Base-by-base conservation (phyloP, 2,329 filamentous ascomycete genomes). In the Pseudogymnoascus sp. region DNA sequence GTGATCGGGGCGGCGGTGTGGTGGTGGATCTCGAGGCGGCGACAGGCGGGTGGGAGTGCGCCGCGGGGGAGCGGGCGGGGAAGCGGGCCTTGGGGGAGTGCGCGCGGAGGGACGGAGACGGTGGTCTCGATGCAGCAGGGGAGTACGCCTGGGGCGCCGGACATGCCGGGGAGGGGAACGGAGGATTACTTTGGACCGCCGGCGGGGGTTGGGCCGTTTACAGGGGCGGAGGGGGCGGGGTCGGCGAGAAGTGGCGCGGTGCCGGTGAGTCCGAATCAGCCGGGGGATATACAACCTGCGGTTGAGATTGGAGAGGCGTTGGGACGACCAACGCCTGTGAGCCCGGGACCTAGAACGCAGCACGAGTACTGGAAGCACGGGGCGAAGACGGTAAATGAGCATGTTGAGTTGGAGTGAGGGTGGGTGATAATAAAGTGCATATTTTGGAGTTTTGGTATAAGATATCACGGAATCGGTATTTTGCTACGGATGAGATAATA, bases 21-120 rank as follows among this genome's bases (percentile, higher is more conserved):
- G 79, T 74, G 81, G 64, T 83, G 78, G 64, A 63, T 83, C 29
- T 71, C 74, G 31, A 76, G 75, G 23, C 75, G 78, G n/a, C 70
- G 69, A 26, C 14, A 34, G 47, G 10, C 14, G 10, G 26, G 47
- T 54, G 47, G 47, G n/a, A 54, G 47, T 54, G 47, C 47, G 65
- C 63, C 36, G 64, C 68, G 29, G 68, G 70, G 51, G 60, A 12
- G 61, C 60, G 1, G 63, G 66, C 1, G 66, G 60, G 6, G 69
- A 67, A 64, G 69, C 69, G 5, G 65, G 68, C 54, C 47, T 26
- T 4, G 67, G 69, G 29, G 66, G 62, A 26, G 42, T 60, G 18
- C 54, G 60, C 21, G 23, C 14, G n/a, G 47, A 36, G 6, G 65
- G 57, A 62, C 63, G 65, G 61, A 67, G 62, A 14, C 37, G 18